A percentile compares a stretch with the other conserved stretches of the same genome.
phyloP scores from a whole-genome alignment of 768 basidiomycete genomes.

The Fomitopsis serialis region DNA sequence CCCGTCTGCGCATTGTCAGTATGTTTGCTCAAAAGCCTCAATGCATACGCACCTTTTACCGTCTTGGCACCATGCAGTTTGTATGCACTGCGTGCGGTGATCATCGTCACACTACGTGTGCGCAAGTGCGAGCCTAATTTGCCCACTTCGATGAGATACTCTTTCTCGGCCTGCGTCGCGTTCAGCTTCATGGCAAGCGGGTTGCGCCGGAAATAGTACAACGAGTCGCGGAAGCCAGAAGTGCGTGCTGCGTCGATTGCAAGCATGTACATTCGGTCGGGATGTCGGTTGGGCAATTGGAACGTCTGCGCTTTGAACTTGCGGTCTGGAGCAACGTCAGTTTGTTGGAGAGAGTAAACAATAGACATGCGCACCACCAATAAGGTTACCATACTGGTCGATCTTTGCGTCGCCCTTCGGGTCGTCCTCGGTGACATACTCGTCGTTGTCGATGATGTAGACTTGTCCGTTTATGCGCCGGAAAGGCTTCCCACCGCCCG shows the following conservation, averaged over 20 bases:
- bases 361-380: constrained; percentile 56
- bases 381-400: constrained; percentile 74
- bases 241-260: constrained; percentile 97
- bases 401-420: constrained; percentile 90
- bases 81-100: constrained; percentile 88
- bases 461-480: constrained; percentile 67
- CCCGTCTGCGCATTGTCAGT: constrained; percentile 54
- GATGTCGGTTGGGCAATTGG: constrained; percentile 77
- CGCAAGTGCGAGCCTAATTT: constrained; percentile 86
- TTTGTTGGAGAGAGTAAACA: not conserved
- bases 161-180: constrained; percentile 87
- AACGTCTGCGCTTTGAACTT: constrained; percentile 89
- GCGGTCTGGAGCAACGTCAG: constrained; percentile 49
- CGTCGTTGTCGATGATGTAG: constrained; percentile 83
- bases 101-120: constrained; percentile 89
- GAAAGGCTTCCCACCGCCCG: constrained; percentile 60
- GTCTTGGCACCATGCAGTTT: constrained; percentile 93
- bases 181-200: constrained; percentile 86
- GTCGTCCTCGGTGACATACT: constrained; percentile 79
- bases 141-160: constrained; percentile 82
- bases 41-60: constrained; percentile 59
- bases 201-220: constrained; percentile 97
- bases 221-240: constrained; percentile 92
- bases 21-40: not conserved
- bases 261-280: constrained; percentile 85